These are phyloP conservation scores for Bolboschoenoplectus hybrid DNA, from an alignment of 202 grass and related monocot genomes.

Conservation along the genomic window DNA sequence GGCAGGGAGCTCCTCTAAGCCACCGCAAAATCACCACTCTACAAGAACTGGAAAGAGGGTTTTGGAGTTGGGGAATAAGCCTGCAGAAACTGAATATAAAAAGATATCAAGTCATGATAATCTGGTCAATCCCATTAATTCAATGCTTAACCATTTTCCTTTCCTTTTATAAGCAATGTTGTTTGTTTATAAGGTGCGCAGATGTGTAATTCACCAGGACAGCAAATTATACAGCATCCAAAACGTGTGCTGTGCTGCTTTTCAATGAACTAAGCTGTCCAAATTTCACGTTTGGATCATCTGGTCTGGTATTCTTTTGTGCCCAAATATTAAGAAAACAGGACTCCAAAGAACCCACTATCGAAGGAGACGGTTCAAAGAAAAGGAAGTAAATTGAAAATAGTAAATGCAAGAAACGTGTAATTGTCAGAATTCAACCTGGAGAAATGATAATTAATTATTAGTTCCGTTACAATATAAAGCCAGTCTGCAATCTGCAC, in stretches of 20 bases:
- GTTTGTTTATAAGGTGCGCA: neutral
- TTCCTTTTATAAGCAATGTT: neutral
- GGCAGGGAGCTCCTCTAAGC: conserved; percentile 35
- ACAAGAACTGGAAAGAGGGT: conserved; percentile 39
- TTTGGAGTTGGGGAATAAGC: conserved; percentile 32
- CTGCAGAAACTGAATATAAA: conserved; percentile 44
- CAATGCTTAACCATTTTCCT: neutral
- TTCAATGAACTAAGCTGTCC: neutral
- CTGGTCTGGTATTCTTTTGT: neutral
- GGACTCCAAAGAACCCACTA: neutral
- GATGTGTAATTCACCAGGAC: neutral
- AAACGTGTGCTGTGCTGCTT: neutral
- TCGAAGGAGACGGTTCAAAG: neutral
- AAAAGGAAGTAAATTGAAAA: neutral
- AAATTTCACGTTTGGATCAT: neutral
- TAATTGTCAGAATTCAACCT: neutral
- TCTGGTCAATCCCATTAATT: neutral
- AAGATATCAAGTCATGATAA: conserved; percentile 53
- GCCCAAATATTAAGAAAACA: neutral
- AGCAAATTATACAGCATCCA: neutral
- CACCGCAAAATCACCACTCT: conserved; percentile 15
- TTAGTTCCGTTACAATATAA: neutral
- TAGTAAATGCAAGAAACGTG: neutral
- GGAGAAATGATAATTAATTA: neutral
- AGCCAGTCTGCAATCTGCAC: neutral